phyloP scores from a whole-genome alignment of 805 yeast species.

The Candida berthetii region DNA sequence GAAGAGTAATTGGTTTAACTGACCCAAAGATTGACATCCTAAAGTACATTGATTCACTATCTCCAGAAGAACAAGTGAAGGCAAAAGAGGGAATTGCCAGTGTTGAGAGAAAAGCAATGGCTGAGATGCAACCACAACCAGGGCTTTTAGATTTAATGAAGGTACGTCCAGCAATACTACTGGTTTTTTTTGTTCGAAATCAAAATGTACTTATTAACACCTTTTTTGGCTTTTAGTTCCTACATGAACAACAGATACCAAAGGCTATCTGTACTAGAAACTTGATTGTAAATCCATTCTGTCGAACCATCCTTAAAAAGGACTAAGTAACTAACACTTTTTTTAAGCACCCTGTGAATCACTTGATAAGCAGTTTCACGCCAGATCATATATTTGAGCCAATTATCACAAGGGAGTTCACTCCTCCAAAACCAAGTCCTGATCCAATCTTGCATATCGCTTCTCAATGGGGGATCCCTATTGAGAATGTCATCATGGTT shows the following conservation, averaged over 20 bases:
- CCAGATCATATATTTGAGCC: conserved; percentile 39
- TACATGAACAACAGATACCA: conserved; percentile 24
- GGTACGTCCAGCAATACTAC: neutral
- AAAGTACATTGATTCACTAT: conserved; percentile 38
- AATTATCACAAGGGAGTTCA: conserved; percentile 54
- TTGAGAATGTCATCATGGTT: conserved; percentile 53
- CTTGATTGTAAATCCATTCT: conserved; percentile 19
- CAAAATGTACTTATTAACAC: neutral
- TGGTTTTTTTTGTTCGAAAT: neutral
- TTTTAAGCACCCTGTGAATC: conserved; percentile 38
- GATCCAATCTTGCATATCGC: conserved; percentile 56
- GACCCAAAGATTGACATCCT: conserved; percentile 45
- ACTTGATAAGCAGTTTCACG: conserved; percentile 39
- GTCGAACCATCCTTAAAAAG: neutral
- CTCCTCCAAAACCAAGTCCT: conserved; percentile 66
- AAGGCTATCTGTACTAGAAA: conserved; percentile 64
- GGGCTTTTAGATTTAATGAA: conserved; percentile 12
- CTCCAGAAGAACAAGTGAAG: conserved; percentile 26
- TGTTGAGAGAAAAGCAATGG: conserved; percentile 63
- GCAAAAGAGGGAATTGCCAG: conserved; percentile 42
- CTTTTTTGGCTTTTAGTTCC: conserved; percentile 10
- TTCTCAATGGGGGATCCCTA: conserved; percentile 36
- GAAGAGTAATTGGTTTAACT: conserved; percentile 46
- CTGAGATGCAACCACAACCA: conserved; percentile 34
- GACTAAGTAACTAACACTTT: neutral